Evolutionary conservation across 202 grass and related monocot species (phyloP).

Genomic region (Panicum virgatum): DNA sequence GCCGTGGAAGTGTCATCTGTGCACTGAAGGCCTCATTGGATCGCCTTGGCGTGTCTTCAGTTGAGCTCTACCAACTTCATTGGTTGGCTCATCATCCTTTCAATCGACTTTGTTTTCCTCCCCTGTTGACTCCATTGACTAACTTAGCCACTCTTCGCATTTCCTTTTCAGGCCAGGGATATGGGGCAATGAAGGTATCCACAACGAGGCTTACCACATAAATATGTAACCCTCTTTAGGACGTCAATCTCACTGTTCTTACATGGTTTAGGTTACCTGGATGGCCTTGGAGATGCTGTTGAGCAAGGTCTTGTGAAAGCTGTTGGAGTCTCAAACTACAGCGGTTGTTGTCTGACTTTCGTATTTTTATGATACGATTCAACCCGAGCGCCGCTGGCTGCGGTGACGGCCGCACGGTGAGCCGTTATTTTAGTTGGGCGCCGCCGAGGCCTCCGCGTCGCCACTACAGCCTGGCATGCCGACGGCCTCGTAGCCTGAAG

Average conservation of each 20-base stretch:
- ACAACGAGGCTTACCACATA: not conserved
- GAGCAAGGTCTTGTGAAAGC: constrained; percentile 92
- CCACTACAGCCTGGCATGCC: too few species aligned
- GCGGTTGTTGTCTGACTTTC: constrained; percentile 31
- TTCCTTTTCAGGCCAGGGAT: constrained; percentile 81
- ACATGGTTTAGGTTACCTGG: constrained; percentile 68
- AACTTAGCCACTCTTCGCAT: not conserved
- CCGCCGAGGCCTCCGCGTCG: too few species aligned
- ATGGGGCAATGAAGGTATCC: too few species aligned
- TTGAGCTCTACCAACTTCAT: too few species aligned
- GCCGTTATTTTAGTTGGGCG: too few species aligned
- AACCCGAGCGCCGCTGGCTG: too few species aligned
- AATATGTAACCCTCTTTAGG: not conserved
- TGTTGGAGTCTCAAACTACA: constrained; percentile 95
- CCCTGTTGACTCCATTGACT: not conserved
- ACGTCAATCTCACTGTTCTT: not conserved
- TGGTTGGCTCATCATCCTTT: constrained; percentile 50
- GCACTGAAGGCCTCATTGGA: too few species aligned
- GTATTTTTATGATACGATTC: not conserved
- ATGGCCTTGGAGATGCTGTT: constrained; percentile 85
- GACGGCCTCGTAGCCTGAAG: too few species aligned
- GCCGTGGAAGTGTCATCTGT: too few species aligned
- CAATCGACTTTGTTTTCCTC: not conserved
- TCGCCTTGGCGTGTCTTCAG: too few species aligned
- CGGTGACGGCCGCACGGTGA: too few species aligned